Base-by-base conservation (phyloP, 1,284 basidiomycete genomes). In the Paramarasmius palmivorus region DNA sequence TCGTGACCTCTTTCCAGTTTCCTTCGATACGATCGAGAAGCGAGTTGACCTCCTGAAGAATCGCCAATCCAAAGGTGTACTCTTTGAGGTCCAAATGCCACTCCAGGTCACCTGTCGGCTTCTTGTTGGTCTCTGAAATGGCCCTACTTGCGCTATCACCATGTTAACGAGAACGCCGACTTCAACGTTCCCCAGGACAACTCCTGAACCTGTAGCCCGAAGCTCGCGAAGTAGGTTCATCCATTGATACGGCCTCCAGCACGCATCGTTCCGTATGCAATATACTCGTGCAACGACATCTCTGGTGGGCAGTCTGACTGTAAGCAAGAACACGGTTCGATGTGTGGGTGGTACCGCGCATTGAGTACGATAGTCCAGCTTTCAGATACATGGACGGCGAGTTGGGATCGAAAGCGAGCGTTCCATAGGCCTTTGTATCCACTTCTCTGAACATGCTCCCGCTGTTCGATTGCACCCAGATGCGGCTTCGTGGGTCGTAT, bases 1-100 rank as follows among this genome's bases (percentile, higher is more conserved):
- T 68, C 26, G 65, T 61, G 0, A 59, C 63, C 52, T 80, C 70
- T 35, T 70, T 57, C 79, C 79, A 81, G 57, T 75, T 81, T 1
- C 52, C 66, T 52, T 67, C 54, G 5, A 78, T 59, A 17, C 61
- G 59, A 3, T 23, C 40, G 2, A 73, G 38, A 1, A 75, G 59
- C 5, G 49, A 52, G n/a, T 63, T 56, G 8, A 75, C 59, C 37
- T 74, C 73, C 5, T 29, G 39, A 0, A 82, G 38, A 0, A 80
- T 57, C 0, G 61, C 56, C 2, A 19, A 1, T 2, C 73, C 67
- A 50, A 80, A 82, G 1, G 62, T 46, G 0, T 56, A 23, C n/a
- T 60, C 25, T 0, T 48, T 48, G 1, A 75, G 52, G n/a, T 74
- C 69, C 1, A 53, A 23, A 57, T 78, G 76, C 67, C 72, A 74